phyloP scores from a whole-genome alignment of 2,329 filamentous ascomycete genomes.

The Alternaria atra region DNA sequence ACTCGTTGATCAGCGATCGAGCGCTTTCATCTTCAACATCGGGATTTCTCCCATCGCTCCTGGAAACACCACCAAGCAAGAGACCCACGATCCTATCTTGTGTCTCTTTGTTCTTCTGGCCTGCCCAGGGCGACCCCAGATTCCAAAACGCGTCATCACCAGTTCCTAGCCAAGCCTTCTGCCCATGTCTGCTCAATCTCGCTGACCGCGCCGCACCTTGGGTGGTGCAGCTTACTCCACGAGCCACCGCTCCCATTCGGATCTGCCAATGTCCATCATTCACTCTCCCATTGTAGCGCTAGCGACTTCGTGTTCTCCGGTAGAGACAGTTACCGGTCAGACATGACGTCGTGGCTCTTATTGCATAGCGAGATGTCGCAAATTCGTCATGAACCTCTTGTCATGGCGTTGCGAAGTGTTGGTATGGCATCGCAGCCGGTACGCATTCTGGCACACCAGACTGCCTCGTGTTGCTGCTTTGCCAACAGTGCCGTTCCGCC shows the following conservation, averaged over 20 bases:
- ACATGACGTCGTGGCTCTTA: constrained; percentile 7
- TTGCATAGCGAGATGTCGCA: background rate
- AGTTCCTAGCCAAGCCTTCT: constrained; percentile 15
- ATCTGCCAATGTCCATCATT: constrained; percentile 2
- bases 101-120: constrained; percentile 8
- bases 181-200: constrained; percentile 8
- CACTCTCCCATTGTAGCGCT: constrained; percentile 5
- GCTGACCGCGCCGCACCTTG: constrained; percentile 22
- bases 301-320: background rate
- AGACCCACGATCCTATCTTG: background rate
- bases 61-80: background rate
- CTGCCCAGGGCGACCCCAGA: constrained; percentile 16
- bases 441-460: background rate
- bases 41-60: background rate
- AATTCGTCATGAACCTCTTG: background rate
- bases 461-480: background rate
- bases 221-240: constrained; percentile 10
- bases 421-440: background rate
- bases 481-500: background rate
- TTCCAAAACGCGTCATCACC: constrained; percentile 11
- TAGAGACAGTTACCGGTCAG: constrained; percentile 7
- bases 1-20: background rate
- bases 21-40: background rate
- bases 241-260: constrained; percentile 19
- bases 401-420: background rate